These are phyloP conservation scores for Diaporthe eres DNA, from an alignment of 2,329 filamentous ascomycete genomes.

Conservation along the genomic window DNA sequence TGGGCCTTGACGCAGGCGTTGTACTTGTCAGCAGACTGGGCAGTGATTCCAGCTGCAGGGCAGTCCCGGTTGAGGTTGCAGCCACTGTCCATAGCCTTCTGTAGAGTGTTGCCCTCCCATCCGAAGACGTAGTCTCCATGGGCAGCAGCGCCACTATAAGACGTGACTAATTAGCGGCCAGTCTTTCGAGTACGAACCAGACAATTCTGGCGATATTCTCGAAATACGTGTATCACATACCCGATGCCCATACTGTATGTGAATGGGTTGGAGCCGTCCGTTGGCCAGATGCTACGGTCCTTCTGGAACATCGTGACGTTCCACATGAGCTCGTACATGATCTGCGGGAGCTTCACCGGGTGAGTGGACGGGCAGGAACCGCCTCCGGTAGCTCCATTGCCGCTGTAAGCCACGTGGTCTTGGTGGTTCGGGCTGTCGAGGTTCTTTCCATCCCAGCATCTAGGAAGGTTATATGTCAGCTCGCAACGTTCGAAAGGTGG, in stretches of 20 bases:
- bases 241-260: slow-evolving; percentile 61
- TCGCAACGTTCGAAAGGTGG: slow-evolving; percentile 50
- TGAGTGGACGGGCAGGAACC: slow-evolving; percentile 61
- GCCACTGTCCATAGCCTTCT: slow-evolving; percentile 62
- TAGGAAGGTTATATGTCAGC: not conserved
- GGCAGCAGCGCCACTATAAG: slow-evolving; percentile 58
- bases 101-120: slow-evolving; percentile 63
- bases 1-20: slow-evolving; percentile 62
- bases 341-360: slow-evolving; percentile 62
- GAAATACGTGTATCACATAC: slow-evolving; percentile 44
- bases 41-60: slow-evolving; percentile 58
- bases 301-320: slow-evolving; percentile 58
- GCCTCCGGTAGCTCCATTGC: slow-evolving; percentile 60
- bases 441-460: slow-evolving; percentile 39
- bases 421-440: slow-evolving; percentile 44
- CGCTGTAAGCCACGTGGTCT: slow-evolving; percentile 62
- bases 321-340: slow-evolving; percentile 66
- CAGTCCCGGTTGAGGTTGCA: slow-evolving; percentile 64
- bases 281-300: slow-evolving; percentile 56
- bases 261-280: slow-evolving; percentile 58
- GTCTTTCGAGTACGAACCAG: not conserved
- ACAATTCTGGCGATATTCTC: not conserved
- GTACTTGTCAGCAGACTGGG: slow-evolving; percentile 60
- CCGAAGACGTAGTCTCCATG: slow-evolving; percentile 68
- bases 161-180: not conserved